These are phyloP conservation scores for Cymodocea nodosa DNA, from an alignment of 116 monocot genomes.

Conservation along the genomic window DNA sequence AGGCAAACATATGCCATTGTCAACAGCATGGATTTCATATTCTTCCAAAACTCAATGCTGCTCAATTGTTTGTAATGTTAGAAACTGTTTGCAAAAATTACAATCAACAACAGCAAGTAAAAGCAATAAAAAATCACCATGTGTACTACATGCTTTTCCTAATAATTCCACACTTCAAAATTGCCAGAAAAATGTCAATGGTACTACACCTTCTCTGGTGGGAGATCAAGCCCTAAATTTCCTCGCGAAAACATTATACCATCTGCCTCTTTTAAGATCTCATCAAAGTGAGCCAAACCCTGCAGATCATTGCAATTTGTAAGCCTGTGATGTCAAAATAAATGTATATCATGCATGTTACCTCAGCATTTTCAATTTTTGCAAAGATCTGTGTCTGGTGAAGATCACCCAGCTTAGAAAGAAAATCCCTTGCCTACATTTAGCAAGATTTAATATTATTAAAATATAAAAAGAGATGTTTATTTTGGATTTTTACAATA, in stretches of 20 bases:
- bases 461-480: neutral
- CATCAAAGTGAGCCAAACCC: slow-evolving; percentile 29
- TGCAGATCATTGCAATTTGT: slow-evolving; percentile 2
- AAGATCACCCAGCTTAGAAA: slow-evolving; percentile 20
- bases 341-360: neutral
- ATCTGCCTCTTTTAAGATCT: slow-evolving; percentile 26
- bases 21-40: too few relatives aligned
- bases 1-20: too few relatives aligned
- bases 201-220: slow-evolving; percentile 19
- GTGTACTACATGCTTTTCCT: too few relatives aligned
- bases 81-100: too few relatives aligned
- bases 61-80: too few relatives aligned
- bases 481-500: neutral
- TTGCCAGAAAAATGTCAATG: neutral
- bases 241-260: slow-evolving; percentile 22
- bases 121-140: too few relatives aligned
- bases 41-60: too few relatives aligned
- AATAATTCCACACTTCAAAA: too few relatives aligned
- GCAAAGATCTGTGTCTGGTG: slow-evolving; percentile 25
- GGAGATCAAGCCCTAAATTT: slow-evolving; percentile 26
- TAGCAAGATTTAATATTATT: too few relatives aligned
- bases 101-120: too few relatives aligned
- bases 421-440: slow-evolving; percentile 11
- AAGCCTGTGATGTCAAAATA: neutral
- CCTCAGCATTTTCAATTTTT: slow-evolving; percentile 30